Evolutionary conservation across 768 basidiomycete species (phyloP).

Genomic region (Tubosaeta sp.): DNA sequence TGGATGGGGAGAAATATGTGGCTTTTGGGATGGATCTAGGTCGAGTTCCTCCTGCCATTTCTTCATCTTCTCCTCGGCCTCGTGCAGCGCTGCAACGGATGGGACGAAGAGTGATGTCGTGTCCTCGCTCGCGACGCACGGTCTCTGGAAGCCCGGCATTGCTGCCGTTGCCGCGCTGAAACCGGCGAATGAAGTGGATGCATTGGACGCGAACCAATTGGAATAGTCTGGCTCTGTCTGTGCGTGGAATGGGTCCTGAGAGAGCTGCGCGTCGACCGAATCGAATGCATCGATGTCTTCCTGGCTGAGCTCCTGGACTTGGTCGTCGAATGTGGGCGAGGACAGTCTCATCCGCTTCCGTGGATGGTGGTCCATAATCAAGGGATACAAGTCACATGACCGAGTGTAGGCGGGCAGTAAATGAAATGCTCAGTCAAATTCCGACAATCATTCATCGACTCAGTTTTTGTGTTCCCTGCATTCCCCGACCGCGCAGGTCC

Average conservation of each 20-base stretch:
- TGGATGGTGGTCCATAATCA: slow-evolving; percentile 34
- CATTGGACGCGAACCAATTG: slow-evolving; percentile 46
- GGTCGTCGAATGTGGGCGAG: slow-evolving; percentile 61
- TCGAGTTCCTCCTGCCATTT: slow-evolving; percentile 42
- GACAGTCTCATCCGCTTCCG: slow-evolving; percentile 61
- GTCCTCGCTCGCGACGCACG: not conserved
- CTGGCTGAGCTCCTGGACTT: slow-evolving; percentile 47
- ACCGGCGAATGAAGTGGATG: slow-evolving; percentile 25
- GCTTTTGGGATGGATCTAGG: slow-evolving; percentile 20
- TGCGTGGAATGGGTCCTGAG: slow-evolving; percentile 26
- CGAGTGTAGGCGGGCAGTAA: not conserved
- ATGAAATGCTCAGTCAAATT: not conserved
- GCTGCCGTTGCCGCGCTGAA: slow-evolving; percentile 37
- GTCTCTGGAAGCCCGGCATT: slow-evolving; percentile 17
- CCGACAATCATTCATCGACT: slow-evolving; percentile 20
- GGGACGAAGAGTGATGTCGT: slow-evolving; percentile 42
- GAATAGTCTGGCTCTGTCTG: slow-evolving; percentile 38
- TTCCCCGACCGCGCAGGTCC: slow-evolving; percentile 24
- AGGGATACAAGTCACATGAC: slow-evolving; percentile 19
- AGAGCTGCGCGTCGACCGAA: slow-evolving; percentile 43
- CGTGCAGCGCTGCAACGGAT: slow-evolving; percentile 49
- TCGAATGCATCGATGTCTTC: slow-evolving; percentile 56
- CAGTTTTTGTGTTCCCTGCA: slow-evolving; percentile 23
- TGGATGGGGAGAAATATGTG: slow-evolving; percentile 2
- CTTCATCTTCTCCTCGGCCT: slow-evolving; percentile 49